Evolutionary conservation across 257 asterid genomes (phyloP), one percentile per base, ranked within the genome.

Genomic region (Salvia rosmarinus): DNA sequence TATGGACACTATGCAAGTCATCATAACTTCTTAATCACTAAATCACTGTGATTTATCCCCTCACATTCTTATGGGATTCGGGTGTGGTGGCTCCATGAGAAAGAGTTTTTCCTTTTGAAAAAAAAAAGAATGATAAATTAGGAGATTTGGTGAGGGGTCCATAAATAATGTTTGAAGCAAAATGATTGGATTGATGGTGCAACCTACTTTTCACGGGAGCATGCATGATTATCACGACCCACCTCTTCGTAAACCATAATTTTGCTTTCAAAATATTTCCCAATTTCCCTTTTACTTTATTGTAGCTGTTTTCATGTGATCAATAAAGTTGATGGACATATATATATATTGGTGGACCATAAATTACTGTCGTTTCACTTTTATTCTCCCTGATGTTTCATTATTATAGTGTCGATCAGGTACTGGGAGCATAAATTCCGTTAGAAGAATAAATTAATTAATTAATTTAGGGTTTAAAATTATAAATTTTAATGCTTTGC

Each of bases 191-290:
- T 35, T 62, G 51, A 23, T 0, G 85, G 86, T 71, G 82, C 65
- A 64, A 70, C 74, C 74, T 49, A 78, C 83, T 82, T 84, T 86
- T 82, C 85, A 80, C 74, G 78, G 65, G 82, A 62, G 62, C 71
- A 72, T 72, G 73, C 80, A 80, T 80, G 77, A 82, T 82, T 86
- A 74, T 62, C 2, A 40, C 11, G 51, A 60, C 10, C 37, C 12
- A 28, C 28, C 40, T 64, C 8, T 37, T 37, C 9, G 9, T 25
- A 63, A 46, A 20, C 56, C 64, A 78, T 73, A 49, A 82, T 79
- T 63, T 58, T 46, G 70, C 34, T 17, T 52, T 67, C 75, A 16
- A 77, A 23, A 5, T 64, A 13, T 28, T 65, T 65, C 52, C 56
- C 70, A 60, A 57, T 35, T 77, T 77, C 55, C 43, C 61, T 79